Conservation (phyloP, 2,329 filamentous ascomycete species). For the Ophiostoma tasmaniense region DNA sequence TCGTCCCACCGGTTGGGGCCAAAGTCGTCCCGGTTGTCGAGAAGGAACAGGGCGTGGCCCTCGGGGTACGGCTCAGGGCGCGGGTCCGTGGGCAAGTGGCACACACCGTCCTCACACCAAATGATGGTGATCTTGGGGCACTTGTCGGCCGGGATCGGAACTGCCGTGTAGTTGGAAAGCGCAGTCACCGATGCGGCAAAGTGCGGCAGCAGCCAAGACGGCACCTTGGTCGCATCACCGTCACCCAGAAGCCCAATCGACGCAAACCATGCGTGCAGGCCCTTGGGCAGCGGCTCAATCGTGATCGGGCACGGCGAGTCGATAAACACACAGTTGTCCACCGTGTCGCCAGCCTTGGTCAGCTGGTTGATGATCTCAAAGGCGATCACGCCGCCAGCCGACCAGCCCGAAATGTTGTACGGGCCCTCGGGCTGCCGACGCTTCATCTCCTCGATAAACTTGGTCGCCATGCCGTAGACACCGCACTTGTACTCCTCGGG, state of each 20-base stretch:
- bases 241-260: constrained; percentile 62
- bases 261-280: constrained; percentile 63
- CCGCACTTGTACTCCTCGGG: constrained; percentile 58
- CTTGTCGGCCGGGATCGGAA: constrained; percentile 49
- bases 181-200: constrained; percentile 61
- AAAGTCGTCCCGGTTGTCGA: constrained; percentile 67
- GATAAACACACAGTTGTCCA: constrained; percentile 55
- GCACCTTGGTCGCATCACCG: constrained; percentile 49
- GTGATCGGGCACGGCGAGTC: constrained; percentile 59
- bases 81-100: constrained; percentile 56
- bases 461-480: constrained; percentile 54
- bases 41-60: constrained; percentile 57
- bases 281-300: constrained; percentile 56
- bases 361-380: constrained; percentile 58
- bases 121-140: constrained; percentile 56
- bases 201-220: constrained; percentile 65
- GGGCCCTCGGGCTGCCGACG: constrained; percentile 60
- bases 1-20: constrained; percentile 61
- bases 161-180: constrained; percentile 60
- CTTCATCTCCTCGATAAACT: constrained; percentile 62
- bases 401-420: constrained; percentile 65
- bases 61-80: constrained; percentile 52
- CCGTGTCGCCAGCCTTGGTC: constrained; percentile 45
- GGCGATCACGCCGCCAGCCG: constrained; percentile 65
- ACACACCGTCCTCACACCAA: constrained; percentile 68